Evolutionary conservation across 352 stramenopile species (phyloP).

Genomic region (Globisporangium cederbergense): DNA sequence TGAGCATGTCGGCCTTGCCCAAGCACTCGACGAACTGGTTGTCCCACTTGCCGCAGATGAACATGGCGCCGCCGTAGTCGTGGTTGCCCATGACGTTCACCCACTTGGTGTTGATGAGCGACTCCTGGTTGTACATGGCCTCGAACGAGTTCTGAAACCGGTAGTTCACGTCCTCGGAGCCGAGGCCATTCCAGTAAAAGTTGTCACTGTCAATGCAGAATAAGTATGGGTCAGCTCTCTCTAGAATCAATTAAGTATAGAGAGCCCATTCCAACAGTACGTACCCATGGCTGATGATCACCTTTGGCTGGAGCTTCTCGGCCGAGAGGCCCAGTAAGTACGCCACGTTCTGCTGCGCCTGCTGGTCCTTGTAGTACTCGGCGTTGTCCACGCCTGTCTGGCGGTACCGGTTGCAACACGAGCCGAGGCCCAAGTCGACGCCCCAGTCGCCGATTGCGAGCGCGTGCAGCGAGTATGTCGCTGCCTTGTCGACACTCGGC

Average conservation of each 20-base stretch:
- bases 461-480: slow-evolving; percentile 53
- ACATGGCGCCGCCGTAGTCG: slow-evolving; percentile 69
- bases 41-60: slow-evolving; percentile 70
- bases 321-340: slow-evolving; percentile 60
- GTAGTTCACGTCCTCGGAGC: slow-evolving; percentile 59
- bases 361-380: slow-evolving; percentile 73
- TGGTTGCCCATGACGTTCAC: slow-evolving; percentile 73
- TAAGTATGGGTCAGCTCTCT: neutral
- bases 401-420: slow-evolving; percentile 71
- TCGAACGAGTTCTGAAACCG: slow-evolving; percentile 69
- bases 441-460: slow-evolving; percentile 74
- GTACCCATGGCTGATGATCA: slow-evolving; percentile 56
- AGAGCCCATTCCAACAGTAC: slow-evolving; percentile 1
- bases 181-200: slow-evolving; percentile 75
- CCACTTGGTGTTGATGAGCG: slow-evolving; percentile 57
- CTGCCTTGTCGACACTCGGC: slow-evolving; percentile 28
- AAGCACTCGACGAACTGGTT: slow-evolving; percentile 60
- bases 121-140: slow-evolving; percentile 49
- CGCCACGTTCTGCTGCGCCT: slow-evolving; percentile 63
- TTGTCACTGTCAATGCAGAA: slow-evolving; percentile 30
- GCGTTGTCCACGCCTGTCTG: slow-evolving; percentile 48
- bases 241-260: neutral
- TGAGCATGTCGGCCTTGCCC: slow-evolving; percentile 52
- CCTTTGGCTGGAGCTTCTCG: slow-evolving; percentile 52
- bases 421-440: slow-evolving; percentile 52